Base-by-base conservation (phyloP, 768 basidiomycete species). In the Pisolithus sp. region DNA sequence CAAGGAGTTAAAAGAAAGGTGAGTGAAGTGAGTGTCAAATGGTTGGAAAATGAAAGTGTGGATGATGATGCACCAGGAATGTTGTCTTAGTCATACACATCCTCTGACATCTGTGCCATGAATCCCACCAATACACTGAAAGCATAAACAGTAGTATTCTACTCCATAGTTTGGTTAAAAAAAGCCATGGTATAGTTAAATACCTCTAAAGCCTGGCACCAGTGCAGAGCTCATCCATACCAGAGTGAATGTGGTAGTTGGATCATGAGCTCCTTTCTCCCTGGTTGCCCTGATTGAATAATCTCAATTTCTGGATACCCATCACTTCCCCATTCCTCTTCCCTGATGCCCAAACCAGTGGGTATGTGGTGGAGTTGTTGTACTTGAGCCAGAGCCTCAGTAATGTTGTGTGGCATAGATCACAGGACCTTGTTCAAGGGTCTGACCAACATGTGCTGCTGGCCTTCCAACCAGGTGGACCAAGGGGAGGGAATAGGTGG, bases 291-390 rank as follows among this genome's bases (percentile, higher is more conserved):
- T 21, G 48, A 49, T 9, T 6, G 21, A 15, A 49, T 49, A 13
- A 24, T 18, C 17, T 49, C 48, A 24, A 49, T 40, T 18, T 49
- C 48, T 28, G 49, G 28, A 42, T 50, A 50, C 9, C 39, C 39
- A 7, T 50, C 49, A 42, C 39, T 12, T 31, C 30, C 49, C 49
- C 49, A 50, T 26, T 50, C 49, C n/a, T 50, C 49, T 18, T 43
- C 39, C 18, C 39, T 40, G 15, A 50, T 43, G 4, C 49, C 49
- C 28, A 41, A 42, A 15, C 26, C 49, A 20, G 41, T 13, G 6
- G 49, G 49, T 28, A 50, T 30, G 30, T 50, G 49, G 30, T 24
- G 4, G 8, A 49, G 36, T 39, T 37, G 18, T 24, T 49, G 48
- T 5, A 49, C 48, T 37, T 39, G 7, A 31, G 8, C 40, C 39